Percentiles rank a stretch among this genome's conserved stretches.
These are phyloP conservation scores for Tephrocybe sp. DNA, from an alignment of 768 basidiomycete species.

Conservation along the genomic window DNA sequence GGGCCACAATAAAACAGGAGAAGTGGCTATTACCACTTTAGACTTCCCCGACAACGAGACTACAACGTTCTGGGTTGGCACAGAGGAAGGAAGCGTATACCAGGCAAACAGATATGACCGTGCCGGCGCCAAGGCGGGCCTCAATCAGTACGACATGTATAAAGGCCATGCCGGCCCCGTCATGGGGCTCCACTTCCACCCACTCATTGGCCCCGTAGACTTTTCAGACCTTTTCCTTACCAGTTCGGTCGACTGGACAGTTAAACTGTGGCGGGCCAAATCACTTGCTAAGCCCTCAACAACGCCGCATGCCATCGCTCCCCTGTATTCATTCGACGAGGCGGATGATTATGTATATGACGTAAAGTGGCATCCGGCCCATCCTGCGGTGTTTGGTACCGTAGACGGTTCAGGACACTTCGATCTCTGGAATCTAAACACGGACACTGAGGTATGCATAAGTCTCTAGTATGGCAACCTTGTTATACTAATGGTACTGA, in stretches of 20 bases:
- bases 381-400: constrained; percentile 91
- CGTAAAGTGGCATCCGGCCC: constrained; percentile 95
- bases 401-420: constrained; percentile 96
- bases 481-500: constrained; percentile 5
- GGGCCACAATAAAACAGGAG: constrained; percentile 95
- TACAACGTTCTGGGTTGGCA: constrained; percentile 96
- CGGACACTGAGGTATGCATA: constrained; percentile 88
- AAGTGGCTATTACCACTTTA: constrained; percentile 91
- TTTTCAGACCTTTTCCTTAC: constrained; percentile 95
- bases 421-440: constrained; percentile 96
- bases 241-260: constrained; percentile 95
- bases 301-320: constrained; percentile 54
- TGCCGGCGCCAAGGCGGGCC: constrained; percentile 93
- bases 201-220: constrained; percentile 86
- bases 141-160: constrained; percentile 93
- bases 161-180: constrained; percentile 92
- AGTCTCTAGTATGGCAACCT: not conserved
- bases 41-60: constrained; percentile 98
- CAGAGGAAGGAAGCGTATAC: constrained; percentile 97
- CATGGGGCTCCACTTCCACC: constrained; percentile 95
- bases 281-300: constrained; percentile 74
- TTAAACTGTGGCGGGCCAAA: constrained; percentile 93
- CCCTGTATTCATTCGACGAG: constrained; percentile 94
- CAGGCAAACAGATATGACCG: constrained; percentile 97
- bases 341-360: constrained; percentile 99